Base-by-base conservation (phyloP, 2,329 filamentous ascomycete genomes). In the Xylaria sp. region DNA sequence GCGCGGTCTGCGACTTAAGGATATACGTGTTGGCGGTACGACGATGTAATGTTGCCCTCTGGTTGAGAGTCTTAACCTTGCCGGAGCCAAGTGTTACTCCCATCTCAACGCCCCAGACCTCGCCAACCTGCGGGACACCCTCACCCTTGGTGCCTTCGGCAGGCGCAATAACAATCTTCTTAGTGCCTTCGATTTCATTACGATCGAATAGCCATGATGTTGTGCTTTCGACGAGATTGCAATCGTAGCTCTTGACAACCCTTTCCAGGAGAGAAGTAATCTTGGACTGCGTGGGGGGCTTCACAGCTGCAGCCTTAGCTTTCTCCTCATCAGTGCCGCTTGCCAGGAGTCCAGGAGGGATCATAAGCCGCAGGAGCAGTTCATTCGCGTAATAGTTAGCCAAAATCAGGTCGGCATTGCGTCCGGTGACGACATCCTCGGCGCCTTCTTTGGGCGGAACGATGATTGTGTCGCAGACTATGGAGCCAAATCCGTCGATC, bases 81-180 rank as follows among this genome's bases (percentile, higher is more conserved):
- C 96, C 96, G 71, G 89, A 90, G 73, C 94, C 94, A 76, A 96
- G 85, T 82, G 92, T 96, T 79, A 99, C 89, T 75, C 95, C 95
- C 80, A 97, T 90, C 87, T 99, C 96, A 64, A 99, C 93, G 82
- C 96, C 96, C 96, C 96, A 99, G 70, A 97, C 94, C 80, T 99
- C 96, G 74, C 93, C 92, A 66, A 97, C 84, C 78, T 97, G 95
- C 66, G 96, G 92, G 66, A 89, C 82, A 78, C 96, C 96, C 70
- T 99, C 96, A 66, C 95, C 95, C 85, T 94, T 97, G 79, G 92
- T 90, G 73, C 93, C 93, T 77, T 97, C 94, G 60, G 90, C 88
- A 40, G 94, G 92, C 28, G 93, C 88, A 66, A 99, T 86, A 74
- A 99, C 96, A 78, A 99, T 97, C 89, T 97, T 98, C 90, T 97